These are phyloP conservation scores for Botrytis aclada DNA, from an alignment of 2,329 filamentous ascomycete genomes.

Conservation along the genomic window DNA sequence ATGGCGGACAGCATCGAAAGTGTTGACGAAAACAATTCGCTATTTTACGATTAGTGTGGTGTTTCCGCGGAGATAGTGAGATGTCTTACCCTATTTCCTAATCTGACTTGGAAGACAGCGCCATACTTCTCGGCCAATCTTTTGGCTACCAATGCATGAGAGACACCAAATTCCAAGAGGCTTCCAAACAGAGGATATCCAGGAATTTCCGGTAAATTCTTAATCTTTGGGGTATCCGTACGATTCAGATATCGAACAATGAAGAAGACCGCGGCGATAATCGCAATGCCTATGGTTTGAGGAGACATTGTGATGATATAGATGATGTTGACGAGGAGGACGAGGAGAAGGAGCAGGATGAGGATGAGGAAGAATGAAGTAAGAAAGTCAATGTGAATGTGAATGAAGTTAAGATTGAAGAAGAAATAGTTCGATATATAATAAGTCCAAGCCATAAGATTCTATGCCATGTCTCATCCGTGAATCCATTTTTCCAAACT, in stretches of 20 bases:
- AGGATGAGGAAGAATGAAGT: background rate
- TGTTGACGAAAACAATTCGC: constrained; percentile 75
- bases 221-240: constrained; percentile 24
- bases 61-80: constrained; percentile 49
- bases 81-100: constrained; percentile 31
- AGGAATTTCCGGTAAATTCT: constrained; percentile 23
- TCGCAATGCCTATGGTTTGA: constrained; percentile 17
- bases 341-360: background rate
- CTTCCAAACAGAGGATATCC: constrained; percentile 23
- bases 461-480: background rate
- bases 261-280: constrained; percentile 14
- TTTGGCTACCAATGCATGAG: constrained; percentile 22
- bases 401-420: background rate
- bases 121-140: constrained; percentile 22
- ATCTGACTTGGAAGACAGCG: constrained; percentile 23
- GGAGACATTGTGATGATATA: constrained; percentile 11
- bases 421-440: background rate
- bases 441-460: background rate
- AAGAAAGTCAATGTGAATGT: background rate
- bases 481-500: background rate
- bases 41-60: constrained; percentile 43
- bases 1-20: constrained; percentile 68
- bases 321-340: background rate
- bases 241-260: constrained; percentile 19
- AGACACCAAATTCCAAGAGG: constrained; percentile 22